Base-by-base conservation (phyloP, 2,329 filamentous ascomycete species). In the Trichoderma gracile region DNA sequence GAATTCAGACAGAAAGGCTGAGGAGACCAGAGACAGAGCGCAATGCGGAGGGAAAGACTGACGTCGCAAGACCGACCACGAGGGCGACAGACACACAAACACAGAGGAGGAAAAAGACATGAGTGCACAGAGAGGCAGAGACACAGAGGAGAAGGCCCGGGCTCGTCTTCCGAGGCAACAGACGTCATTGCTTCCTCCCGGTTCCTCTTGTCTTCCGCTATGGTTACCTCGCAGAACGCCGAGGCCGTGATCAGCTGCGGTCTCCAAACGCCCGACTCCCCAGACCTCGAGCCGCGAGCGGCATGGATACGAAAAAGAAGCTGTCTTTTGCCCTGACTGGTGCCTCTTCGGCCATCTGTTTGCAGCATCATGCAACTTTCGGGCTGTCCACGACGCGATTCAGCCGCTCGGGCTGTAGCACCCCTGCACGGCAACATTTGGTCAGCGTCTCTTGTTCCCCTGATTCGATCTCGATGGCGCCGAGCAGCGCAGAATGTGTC, bases 241-340 rank as follows among this genome's bases (percentile, higher is more conserved):
- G 25, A 52, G 23, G 19, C 61, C 7, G 25, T 60, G 21, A 42
- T 61, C 57, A 60, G 50, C 33, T 56, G 43, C 30, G 40, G 17
- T 42, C 38, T 38, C 23, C 33, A 23, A 55, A 27, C 49, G 49
- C 49, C 49, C 49, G 14, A 7, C 33, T 2, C 40, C 14, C 19
- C 25, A 12, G 30, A 30, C 7, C 3, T 43, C 8, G 2, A 43
- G 0, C 19, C 23, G 33, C 5, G 42, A 23, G 40, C 14, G 19
- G 42, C 14, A 15, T 56, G 57, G 57, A 63, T 63, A 65, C 58
- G 64, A 62, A 53, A 57, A 27, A 5, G 25, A 27, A 27, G 25
- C 25, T 6, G 25, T 6, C 25, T 30, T 30, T 25, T 49, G 50
- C 33, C 19, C 58, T 52, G 27, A 53, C 45, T 49, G 30, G 5